These are phyloP conservation scores for Picochlorum sp. DNA, from an alignment of 139 green algal species.

Conservation along the genomic window DNA sequence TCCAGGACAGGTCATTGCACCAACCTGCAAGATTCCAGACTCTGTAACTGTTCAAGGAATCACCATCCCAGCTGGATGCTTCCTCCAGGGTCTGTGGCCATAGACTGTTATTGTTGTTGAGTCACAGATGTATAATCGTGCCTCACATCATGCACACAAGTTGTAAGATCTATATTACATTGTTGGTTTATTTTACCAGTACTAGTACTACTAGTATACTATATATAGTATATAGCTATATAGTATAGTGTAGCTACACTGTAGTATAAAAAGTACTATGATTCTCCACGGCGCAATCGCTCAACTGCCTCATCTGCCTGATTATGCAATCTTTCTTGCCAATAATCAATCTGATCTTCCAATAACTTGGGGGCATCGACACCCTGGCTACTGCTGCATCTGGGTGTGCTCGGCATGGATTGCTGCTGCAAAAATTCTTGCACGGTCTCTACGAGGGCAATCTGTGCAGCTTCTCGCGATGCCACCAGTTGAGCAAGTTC, in stretches of 20 bases:
- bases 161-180: too few relatives aligned
- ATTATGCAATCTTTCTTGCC: not conserved
- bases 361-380: not conserved
- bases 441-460: conserved; percentile 3
- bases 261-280: not conserved
- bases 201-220: too few relatives aligned
- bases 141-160: too few relatives aligned
- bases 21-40: conserved; percentile 50
- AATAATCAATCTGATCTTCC: not conserved
- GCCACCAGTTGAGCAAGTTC: not conserved
- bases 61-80: conserved; percentile 59
- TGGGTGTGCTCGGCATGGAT: not conserved
- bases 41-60: conserved; percentile 39
- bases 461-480: not conserved
- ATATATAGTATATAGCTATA: too few relatives aligned
- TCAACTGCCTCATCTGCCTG: not conserved
- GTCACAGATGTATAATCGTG: too few relatives aligned
- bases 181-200: too few relatives aligned
- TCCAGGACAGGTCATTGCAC: conserved; percentile 15
- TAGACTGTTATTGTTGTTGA: too few relatives aligned
- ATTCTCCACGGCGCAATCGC: not conserved
- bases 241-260: not conserved
- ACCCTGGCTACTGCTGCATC: not conserved
- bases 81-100: conserved; percentile 49
- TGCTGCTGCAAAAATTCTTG: not conserved